Conservation (phyloP, 768 basidiomycete species). For the Fistulinella prunicolor region DNA sequence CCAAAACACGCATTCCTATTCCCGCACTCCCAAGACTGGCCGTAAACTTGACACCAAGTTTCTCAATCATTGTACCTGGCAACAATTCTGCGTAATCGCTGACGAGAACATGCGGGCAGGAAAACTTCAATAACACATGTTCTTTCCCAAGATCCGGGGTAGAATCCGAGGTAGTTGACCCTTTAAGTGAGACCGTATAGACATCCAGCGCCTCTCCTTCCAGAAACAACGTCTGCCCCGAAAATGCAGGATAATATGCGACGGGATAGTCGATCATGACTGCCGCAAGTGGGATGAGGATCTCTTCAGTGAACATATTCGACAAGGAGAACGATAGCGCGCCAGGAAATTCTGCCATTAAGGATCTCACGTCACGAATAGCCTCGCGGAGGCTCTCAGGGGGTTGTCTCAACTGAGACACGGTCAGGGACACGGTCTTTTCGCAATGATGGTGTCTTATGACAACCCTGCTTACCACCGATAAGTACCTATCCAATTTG, state of each 20-base stretch:
- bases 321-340: conserved; percentile 31
- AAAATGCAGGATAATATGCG: conserved; percentile 48
- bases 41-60: conserved; percentile 35
- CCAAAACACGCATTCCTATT: conserved; percentile 15
- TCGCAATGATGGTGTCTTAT: not conserved
- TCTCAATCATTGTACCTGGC: conserved; percentile 24
- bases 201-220: conserved; percentile 46
- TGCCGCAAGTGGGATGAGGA: conserved; percentile 52
- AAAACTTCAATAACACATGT: conserved; percentile 54
- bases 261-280: conserved; percentile 62
- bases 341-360: conserved; percentile 7
- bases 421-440: not conserved
- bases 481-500: conserved; percentile 12
- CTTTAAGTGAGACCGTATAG: conserved; percentile 36
- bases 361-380: conserved; percentile 6
- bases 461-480: conserved; percentile 18
- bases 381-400: conserved; percentile 13
- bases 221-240: conserved; percentile 39
- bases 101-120: conserved; percentile 43
- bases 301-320: conserved; percentile 21
- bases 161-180: not conserved
- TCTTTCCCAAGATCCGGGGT: conserved; percentile 1
- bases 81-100: conserved; percentile 12
- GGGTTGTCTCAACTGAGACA: conserved; percentile 11
- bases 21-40: conserved; percentile 23